Evolutionary conservation across 2,329 filamentous ascomycete genomes (phyloP).

Genomic region (Aureobasidium melanogenum): DNA sequence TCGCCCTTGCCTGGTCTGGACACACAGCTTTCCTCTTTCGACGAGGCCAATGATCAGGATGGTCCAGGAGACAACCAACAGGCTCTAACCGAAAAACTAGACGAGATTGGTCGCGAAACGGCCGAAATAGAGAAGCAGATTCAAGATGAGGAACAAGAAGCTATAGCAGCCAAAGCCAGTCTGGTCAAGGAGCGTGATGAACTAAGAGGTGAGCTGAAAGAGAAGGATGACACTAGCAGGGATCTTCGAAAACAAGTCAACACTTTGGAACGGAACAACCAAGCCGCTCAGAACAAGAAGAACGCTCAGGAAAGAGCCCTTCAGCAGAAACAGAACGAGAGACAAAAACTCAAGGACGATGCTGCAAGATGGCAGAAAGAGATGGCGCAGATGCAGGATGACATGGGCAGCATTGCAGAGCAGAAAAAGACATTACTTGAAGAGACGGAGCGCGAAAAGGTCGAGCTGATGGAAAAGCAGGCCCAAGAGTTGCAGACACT

Average conservation of each 20-base stretch:
- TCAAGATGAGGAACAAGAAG: conserved; percentile 49
- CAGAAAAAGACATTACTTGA: conserved; percentile 30
- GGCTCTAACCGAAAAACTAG: conserved; percentile 72
- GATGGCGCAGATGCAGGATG: conserved; percentile 44
- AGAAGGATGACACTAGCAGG: conserved; percentile 84
- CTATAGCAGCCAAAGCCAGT: conserved; percentile 33
- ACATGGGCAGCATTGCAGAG: conserved; percentile 38
- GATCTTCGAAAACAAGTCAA: conserved; percentile 75
- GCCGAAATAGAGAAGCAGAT: conserved; percentile 68
- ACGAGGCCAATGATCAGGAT: conserved; percentile 40
- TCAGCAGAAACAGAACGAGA: conserved; percentile 59
- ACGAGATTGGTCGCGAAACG: conserved; percentile 71
- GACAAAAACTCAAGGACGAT: conserved; percentile 61
- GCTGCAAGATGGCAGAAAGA: conserved; percentile 60
- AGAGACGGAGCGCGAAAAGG: conserved; percentile 31
- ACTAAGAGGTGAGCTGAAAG: conserved; percentile 67
- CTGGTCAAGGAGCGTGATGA: conserved; percentile 70
- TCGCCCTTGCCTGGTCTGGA: conserved; percentile 46
- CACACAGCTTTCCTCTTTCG: conserved; percentile 28
- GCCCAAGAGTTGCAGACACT: conserved; percentile 37
- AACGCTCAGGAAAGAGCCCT: conserved; percentile 66
- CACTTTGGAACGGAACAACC: conserved; percentile 70
- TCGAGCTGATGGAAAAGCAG: conserved; percentile 32
- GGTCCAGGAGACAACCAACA: conserved; percentile 57
- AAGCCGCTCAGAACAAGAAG: conserved; percentile 68